phyloP scores from a whole-genome alignment of 768 basidiomycete species.

The Piloderma croceum region DNA sequence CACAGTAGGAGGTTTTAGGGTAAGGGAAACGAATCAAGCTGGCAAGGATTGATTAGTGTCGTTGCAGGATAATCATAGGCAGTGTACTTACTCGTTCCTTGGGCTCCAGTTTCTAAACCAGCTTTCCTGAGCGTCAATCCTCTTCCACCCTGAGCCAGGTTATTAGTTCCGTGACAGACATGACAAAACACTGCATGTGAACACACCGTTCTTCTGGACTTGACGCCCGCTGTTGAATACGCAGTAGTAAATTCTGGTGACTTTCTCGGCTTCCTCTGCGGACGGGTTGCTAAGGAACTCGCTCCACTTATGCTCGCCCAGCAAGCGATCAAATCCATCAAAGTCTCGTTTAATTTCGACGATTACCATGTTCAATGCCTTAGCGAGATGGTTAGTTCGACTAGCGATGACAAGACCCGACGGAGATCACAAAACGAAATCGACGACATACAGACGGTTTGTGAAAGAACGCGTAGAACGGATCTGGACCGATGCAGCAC shows the following conservation, averaged over 20 bases:
- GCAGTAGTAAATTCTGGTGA: conserved; percentile 37
- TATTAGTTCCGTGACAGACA: not conserved
- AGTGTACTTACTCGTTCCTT: conserved; percentile 22
- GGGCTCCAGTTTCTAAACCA: conserved; percentile 34
- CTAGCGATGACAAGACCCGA: no score
- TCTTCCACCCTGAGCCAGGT: conserved; percentile 39
- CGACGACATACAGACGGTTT: conserved; percentile 37
- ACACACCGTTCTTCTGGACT: conserved; percentile 42
- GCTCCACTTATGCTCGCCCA: conserved; percentile 40
- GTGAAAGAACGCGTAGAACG: conserved; percentile 37
- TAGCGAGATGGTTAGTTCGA: no score
- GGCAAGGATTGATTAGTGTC: not conserved
- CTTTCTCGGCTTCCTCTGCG: conserved; percentile 21
- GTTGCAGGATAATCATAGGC: not conserved
- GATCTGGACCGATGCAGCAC: conserved; percentile 29
- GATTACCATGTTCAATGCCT: conserved; percentile 43
- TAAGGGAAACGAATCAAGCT: conserved; percentile 36
- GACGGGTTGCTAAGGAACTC: conserved; percentile 31
- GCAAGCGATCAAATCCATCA: conserved; percentile 26
- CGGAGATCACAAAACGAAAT: no score
- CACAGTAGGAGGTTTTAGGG: conserved; percentile 33
- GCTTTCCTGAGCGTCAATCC: conserved; percentile 35
- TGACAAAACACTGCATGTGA: not conserved
- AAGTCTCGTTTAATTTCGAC: conserved; percentile 34
- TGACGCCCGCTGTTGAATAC: conserved; percentile 29